Base-by-base conservation (phyloP, 306 rosid genomes). In the Lithocarpus polystachyus region DNA sequence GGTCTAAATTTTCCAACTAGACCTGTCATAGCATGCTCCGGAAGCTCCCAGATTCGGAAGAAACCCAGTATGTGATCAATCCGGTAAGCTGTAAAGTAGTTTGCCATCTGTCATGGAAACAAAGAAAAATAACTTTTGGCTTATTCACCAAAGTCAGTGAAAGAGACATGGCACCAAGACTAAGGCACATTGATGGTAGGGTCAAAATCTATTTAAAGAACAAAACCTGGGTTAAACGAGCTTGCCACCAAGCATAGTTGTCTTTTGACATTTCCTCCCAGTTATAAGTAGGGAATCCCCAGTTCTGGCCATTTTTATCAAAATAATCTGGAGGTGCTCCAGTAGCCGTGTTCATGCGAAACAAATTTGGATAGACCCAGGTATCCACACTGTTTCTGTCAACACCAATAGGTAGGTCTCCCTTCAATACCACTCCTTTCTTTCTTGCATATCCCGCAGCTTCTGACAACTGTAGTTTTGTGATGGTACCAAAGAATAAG, bases 311-410 rank as follows among this genome's bases (percentile, higher is more conserved):
- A 85, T 89, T 95, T 91, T 95, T 92, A 87, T 92, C 97, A 85
- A 95, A 95, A 87, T 91, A 95, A 88, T 95, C 99, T 28, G 99
- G 99, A 79, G 99, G 99, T 70, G 99, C 97, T 55, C 99, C 99
- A 1, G 97, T 94, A 26, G 99, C 87, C 57, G 97, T 94, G 90
- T 89, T 91, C 99, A 94, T 94, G 76, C 99, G 93, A 72, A 94
- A 94, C 68, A 94, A 79, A 84, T 79, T 92, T 74, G 97, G 97
- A 85, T 92, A 79, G 68, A 94, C 99, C 97, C 99, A 95, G 37
- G 99, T 95, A 84, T 95, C 99, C 45, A 95, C 97, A 81, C 99
- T 95, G 78, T 92, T 89, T 84, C 93, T 89, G 87, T 91, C 97
- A 40, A 95, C 99, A 60, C 99, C 99, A 64, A 95, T 95, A 55